Evolutionary conservation across 441 rosid genomes (phyloP).

Genomic region (Syzygium syzygioides): DNA sequence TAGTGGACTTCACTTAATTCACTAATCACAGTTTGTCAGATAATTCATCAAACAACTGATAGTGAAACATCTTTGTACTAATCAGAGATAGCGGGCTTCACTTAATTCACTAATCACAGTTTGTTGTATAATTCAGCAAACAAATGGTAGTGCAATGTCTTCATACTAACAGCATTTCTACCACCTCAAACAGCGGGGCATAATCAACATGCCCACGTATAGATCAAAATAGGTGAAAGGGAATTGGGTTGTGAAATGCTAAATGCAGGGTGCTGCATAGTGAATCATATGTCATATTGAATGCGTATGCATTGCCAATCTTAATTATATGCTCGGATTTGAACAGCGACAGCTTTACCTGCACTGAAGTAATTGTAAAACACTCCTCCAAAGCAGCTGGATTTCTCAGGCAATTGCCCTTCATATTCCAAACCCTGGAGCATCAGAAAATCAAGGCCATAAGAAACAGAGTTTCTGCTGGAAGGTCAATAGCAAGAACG

Average conservation of each 20-base stretch:
- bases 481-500: conserved; percentile 5
- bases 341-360: conserved; percentile 30
- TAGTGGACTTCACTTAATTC: neutral
- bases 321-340: neutral
- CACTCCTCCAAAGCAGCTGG: conserved; percentile 65
- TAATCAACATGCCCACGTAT: neutral
- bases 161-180: neutral
- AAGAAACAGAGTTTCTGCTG: conserved; percentile 4
- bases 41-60: neutral
- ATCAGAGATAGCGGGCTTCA: neutral
- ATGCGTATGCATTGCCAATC: neutral
- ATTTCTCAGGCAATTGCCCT: conserved; percentile 52
- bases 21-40: neutral
- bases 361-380: conserved; percentile 91
- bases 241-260: neutral
- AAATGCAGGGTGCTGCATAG: neutral
- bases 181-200: neutral
- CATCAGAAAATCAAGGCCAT: conserved; percentile 8
- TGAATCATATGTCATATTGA: neutral
- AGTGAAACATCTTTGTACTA: neutral
- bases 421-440: conserved; percentile 55
- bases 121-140: neutral
- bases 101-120: neutral
- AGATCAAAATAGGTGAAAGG: neutral
- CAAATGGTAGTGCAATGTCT: neutral